Base-by-base conservation (phyloP, 2,329 filamentous ascomycete species). In the Cryphonectria naterciae region DNA sequence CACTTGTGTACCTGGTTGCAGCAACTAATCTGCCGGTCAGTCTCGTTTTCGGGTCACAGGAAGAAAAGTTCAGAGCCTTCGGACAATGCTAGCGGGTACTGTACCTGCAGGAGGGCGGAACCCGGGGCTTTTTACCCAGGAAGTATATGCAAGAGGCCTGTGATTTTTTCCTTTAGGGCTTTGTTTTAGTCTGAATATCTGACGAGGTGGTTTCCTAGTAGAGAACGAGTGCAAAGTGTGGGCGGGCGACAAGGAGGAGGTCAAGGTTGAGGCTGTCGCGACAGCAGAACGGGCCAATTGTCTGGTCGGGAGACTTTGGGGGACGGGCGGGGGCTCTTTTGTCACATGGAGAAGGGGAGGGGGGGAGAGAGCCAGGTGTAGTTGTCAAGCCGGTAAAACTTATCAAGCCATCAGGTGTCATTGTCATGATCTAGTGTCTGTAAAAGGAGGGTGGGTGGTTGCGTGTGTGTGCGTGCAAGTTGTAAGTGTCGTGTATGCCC, bases 41-140 rank as follows among this genome's bases (percentile, higher is more conserved):
- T 56, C 52, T 28, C 25, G 52, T 13, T 28, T 28, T 56, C n/a
- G 52, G 52, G 8, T 28, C 19, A 10, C 25, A 28, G 52, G 11
- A 11, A 56, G 25, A n/a, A 28, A 28, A 7, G 46, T n/a, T 19
- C 49, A 22, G 56, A 32, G 56, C 28, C 28, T 37, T n/a, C 19
- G 32, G 17, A n/a, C 15, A 37, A 60, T 35, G 56, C 56, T 15
- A 60, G 56, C 56, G 56, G 56, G 56, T 60, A 60, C 56, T 32
- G 56, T 60, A 60, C 56, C 56, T 60, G 32, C 56, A 60, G 56
- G 28, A 37, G 22, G 56, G 56, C 56, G 56, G 56, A 17, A 60
- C 56, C 49, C 52, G 52, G 52, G 52, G 52, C 52, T 13, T 58
- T 56, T 60, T 22, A 11, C 56, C 15, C 52, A 56, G n/a, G 1